Conservation (phyloP, 2,329 filamentous ascomycete genomes). For the Apiospora phragmitis region DNA sequence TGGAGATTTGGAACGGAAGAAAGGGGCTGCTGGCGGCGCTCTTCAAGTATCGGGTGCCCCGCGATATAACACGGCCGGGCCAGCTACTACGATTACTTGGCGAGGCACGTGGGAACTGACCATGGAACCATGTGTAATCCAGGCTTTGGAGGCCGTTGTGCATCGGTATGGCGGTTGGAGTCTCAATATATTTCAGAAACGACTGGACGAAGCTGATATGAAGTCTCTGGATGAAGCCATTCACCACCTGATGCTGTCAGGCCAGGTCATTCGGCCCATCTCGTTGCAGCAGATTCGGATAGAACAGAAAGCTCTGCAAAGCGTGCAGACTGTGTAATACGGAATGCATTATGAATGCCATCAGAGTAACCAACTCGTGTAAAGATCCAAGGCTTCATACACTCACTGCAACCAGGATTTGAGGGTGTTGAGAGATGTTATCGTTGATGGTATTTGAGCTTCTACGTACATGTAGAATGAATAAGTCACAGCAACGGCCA, state of each 20-base stretch:
- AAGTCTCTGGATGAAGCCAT: slow-evolving; percentile 34
- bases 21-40: slow-evolving; percentile 31
- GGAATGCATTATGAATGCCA: not conserved
- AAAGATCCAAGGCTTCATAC: too few relatives aligned
- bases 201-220: slow-evolving; percentile 29
- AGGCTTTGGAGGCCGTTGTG: slow-evolving; percentile 31
- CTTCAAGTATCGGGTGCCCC: slow-evolving; percentile 29
- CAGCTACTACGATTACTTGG: slow-evolving; percentile 28
- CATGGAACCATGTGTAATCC: slow-evolving; percentile 22
- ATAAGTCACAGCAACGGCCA: not conserved
- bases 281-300: slow-evolving; percentile 35
- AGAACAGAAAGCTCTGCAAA: slow-evolving; percentile 28
- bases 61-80: slow-evolving; percentile 15
- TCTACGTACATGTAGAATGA: not conserved
- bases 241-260: slow-evolving; percentile 28
- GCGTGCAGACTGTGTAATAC: not conserved
- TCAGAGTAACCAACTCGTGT: too few relatives aligned
- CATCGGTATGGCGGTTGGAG: slow-evolving; percentile 19
- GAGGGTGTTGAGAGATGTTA: too few relatives aligned
- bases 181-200: slow-evolving; percentile 22
- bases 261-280: slow-evolving; percentile 31
- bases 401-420: too few relatives aligned
- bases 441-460: not conserved
- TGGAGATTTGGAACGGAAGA: slow-evolving; percentile 37
- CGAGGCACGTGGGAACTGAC: slow-evolving; percentile 31